Evolutionary conservation across 257 asterid species (phyloP).

Genomic region (Nicotiana noctiflora): DNA sequence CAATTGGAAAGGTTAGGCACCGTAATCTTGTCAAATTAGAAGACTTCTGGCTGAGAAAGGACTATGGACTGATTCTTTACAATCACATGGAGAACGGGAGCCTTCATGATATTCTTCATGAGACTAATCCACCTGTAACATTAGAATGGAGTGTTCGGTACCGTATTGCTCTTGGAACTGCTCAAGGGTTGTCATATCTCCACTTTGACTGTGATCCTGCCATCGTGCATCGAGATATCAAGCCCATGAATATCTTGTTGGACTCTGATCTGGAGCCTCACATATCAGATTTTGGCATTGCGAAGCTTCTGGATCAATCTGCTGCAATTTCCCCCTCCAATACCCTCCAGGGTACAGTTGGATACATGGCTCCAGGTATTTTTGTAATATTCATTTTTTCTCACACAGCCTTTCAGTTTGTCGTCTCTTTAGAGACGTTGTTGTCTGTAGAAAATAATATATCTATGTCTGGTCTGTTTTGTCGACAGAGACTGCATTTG

Average conservation of each 20-base stretch:
- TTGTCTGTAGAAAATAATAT: background rate
- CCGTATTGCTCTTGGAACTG: conserved; percentile 65
- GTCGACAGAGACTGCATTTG: conserved; percentile 56
- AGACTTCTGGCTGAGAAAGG: conserved; percentile 74
- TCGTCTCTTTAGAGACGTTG: background rate
- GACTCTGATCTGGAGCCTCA: conserved; percentile 76
- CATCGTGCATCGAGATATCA: conserved; percentile 66
- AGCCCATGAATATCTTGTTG: conserved; percentile 68
- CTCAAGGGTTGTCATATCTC: conserved; percentile 72
- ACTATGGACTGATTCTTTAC: conserved; percentile 62
- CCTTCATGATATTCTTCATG: conserved; percentile 65
- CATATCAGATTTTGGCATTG: conserved; percentile 80
- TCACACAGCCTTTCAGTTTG: background rate
- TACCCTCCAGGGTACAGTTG: conserved; percentile 55
- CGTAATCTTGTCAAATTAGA: conserved; percentile 64
- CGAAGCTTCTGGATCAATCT: conserved; percentile 70
- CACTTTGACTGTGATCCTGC: conserved; percentile 82
- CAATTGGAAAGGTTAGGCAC: conserved; percentile 74
- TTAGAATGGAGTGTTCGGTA: conserved; percentile 55
- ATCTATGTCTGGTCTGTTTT: background rate
- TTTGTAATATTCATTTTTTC: background rate
- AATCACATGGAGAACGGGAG: conserved; percentile 71
- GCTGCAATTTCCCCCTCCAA: conserved; percentile 31
- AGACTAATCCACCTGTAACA: conserved; percentile 21
- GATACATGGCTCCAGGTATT: conserved; percentile 87